These are phyloP conservation scores for Tulasnella sp. DNA, from an alignment of 768 basidiomycete genomes.

Conservation along the genomic window DNA sequence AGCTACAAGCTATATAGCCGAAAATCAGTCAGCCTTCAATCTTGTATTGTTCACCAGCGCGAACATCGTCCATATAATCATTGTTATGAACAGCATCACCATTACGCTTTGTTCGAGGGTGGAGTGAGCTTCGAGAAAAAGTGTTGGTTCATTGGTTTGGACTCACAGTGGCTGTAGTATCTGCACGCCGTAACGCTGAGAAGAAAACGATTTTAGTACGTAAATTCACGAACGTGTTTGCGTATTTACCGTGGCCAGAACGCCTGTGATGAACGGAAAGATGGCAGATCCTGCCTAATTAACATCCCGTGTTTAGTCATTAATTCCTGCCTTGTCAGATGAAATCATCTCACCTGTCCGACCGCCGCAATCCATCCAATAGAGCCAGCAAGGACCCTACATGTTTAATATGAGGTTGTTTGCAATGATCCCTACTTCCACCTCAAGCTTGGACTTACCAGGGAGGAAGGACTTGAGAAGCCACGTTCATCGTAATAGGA, in stretches of 20 bases:
- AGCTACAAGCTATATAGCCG: no score
- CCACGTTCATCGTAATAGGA: slow-evolving; percentile 11
- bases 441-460: not conserved
- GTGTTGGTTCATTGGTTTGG: not conserved
- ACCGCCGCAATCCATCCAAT: slow-evolving; percentile 26
- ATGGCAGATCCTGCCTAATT: slow-evolving; percentile 56
- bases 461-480: slow-evolving; percentile 6
- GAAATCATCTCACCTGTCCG: slow-evolving; percentile 17
- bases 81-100: slow-evolving; percentile 7
- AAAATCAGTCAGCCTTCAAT: no score
- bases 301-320: not conserved
- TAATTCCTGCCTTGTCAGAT: no score
- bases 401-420: not conserved
- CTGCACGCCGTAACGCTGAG: slow-evolving; percentile 4
- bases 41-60: no score
- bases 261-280: slow-evolving; percentile 44
- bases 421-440: not conserved
- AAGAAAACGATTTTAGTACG: not conserved
- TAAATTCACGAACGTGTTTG: not conserved
- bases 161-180: slow-evolving; percentile 11
- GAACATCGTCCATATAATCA: slow-evolving; percentile 7
- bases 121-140: no score
- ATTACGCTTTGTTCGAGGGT: not conserved
- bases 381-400: slow-evolving; percentile 8
- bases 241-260: slow-evolving; percentile 12